Base-by-base conservation (phyloP, 176 grass and related monocot species). In the Oryza longistaminata region DNA sequence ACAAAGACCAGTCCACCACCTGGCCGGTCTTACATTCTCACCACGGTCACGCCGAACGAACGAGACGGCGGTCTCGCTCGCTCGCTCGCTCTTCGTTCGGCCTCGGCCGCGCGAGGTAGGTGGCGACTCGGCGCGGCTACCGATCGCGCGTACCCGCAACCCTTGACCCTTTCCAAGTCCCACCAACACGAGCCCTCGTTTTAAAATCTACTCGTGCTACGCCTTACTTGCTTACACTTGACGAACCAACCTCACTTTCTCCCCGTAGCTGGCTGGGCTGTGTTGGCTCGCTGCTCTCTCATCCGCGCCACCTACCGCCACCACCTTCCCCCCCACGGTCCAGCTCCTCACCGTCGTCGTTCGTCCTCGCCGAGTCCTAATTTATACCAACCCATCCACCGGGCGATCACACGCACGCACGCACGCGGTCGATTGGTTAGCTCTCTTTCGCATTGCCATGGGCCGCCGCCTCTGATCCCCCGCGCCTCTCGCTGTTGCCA, bases 371-470 rank as follows among this genome's bases (percentile, higher is more conserved):
- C 16, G 26, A 61, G 77, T 82, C 71, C 72, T 60, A 65, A 78
- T 77, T 86, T 86, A 88, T 74, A 82, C 78, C 79, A 83, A 79
- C 88, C 66, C 66, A 76, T 24, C 53, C 0, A n/a, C 26, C 37
- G 25, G 13, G 27, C 71, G 33, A 89, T 71, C 82, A 22, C 39
- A 29, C 64, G 6, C 46, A 55, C 8, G 1, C 40, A 29, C 64
- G 6, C 46, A 55, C 14, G 1, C 22, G 64, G n/a, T 82, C 19
- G 76, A 78, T n/a, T 68, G 5, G 65, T n/a, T 73, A 16, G 65
- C 69, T 3, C 66, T 52, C 53, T 24, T 55, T 55, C n/a, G 37
- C 64, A 60, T 76, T 62, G 55, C 81, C 58, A 62, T 58, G 53
- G 16, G n/a, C 19, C 64, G n/a, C 19, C 64, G n/a, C 19, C 64